Evolutionary conservation across 2,329 filamentous ascomycete species (phyloP), one percentile per base, ranked within the genome.

Genomic region (Hymenoscyphus occultus): DNA sequence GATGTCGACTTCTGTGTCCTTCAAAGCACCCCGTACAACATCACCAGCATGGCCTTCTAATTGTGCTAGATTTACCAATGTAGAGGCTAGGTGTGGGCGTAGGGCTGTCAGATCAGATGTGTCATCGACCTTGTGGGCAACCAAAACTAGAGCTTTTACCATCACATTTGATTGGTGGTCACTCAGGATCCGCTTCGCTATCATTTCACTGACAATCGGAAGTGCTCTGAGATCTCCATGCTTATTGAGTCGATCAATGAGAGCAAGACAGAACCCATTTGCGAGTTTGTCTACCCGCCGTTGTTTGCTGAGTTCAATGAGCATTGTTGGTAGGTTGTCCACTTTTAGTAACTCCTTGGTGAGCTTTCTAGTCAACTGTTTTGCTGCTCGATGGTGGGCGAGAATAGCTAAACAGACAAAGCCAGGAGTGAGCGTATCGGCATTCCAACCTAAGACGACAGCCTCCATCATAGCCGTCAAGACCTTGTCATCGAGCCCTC

Each of bases 391-490:
- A 76, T 93, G 89, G 74, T 96, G 91, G 1, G 92, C 90, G 54
- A 98, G 80, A 22, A 96, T 87, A 3, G 91, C 88, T 62, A 98
- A 79, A 73, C 91, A 96, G 13, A 92, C 87, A 0, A 97, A 82
- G 12, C 89, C 93, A 16, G 91, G 86, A 19, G 86, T 83, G 1
- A 89, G 77, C 0, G 91, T 96, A 66, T 93, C 89, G 56, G 82
- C 78, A 1, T 87, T 90, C 88, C 92, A 96, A 9, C 90, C 91
- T 35, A 84, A 80, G 9, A 90, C 89, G 40, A 97, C 86, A 68
- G 93, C 92, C 72, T 96, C 91, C 92, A 98, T 96, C 73, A 99
- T 84, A 1, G 89, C 88, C 62, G 91, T 88, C n/a, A 98, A 81
- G 1, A 93, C 86, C 64, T 85, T 85, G 72, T 98, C 93, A 58